Conservation (phyloP, 1,139 yeast species). For the Williopsis jadinii region DNA sequence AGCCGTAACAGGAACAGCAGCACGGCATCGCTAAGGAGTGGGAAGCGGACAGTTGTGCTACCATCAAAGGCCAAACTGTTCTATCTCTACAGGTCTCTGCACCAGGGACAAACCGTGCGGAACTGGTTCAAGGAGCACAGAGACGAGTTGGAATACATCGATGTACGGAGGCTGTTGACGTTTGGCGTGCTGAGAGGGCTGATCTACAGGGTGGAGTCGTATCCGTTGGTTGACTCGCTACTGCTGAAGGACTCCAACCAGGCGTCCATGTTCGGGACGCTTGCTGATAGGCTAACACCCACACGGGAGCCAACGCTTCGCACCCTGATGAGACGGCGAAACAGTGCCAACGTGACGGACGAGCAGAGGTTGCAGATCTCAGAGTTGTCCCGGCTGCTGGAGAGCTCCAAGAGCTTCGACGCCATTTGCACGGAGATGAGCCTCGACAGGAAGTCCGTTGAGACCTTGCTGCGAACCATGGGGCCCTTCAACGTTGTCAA, state of each 20-base stretch:
- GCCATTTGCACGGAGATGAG: conserved; percentile 65
- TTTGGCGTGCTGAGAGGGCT: conserved; percentile 82
- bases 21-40: conserved; percentile 9
- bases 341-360: conserved; percentile 9
- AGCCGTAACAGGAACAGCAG: conserved; percentile 7
- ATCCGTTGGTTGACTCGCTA: conserved; percentile 44
- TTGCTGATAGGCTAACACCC: background rate
- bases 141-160: conserved; percentile 54
- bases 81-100: conserved; percentile 67
- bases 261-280: conserved; percentile 6
- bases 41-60: conserved; percentile 26
- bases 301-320: background rate
- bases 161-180: conserved; percentile 74
- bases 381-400: conserved; percentile 39
- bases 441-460: conserved; percentile 50
- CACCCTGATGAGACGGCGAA: conserved; percentile 7
- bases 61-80: conserved; percentile 68
- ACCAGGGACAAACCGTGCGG: conserved; percentile 69
- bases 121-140: conserved; percentile 76
- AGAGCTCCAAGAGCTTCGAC: conserved; percentile 60
- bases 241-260: conserved; percentile 4
- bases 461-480: conserved; percentile 35
- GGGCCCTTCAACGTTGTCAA: conserved; percentile 31
- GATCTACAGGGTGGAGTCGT: conserved; percentile 73
- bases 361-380: conserved; percentile 26